Base-by-base conservation (phyloP, 257 asterid genomes). In the Solanum lignicaule region DNA sequence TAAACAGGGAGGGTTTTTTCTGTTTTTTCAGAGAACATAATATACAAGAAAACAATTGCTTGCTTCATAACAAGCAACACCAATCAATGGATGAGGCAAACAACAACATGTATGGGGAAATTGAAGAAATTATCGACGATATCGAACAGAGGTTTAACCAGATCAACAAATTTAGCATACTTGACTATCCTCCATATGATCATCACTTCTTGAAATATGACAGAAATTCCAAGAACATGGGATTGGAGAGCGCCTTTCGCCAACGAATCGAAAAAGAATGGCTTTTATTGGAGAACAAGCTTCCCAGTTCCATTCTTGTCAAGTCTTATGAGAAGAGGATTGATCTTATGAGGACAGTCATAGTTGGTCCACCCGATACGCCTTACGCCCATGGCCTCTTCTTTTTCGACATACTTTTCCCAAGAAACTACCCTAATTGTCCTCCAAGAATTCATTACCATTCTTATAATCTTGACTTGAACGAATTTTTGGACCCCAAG, bases 281-380 rank as follows among this genome's bases (percentile, higher is more conserved):
- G 65, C n/a, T 55, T 55, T 55, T 55, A 55, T 6, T 18, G n/a
- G 65, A 55, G 65, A 55, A 55, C 15, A 78, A 76, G 41, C 84
- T 81, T 20, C 91, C 92, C 2, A 73, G 83, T 29, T 89, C 90
- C 85, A 75, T 87, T 55, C 87, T 87, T 73, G 69, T 91, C 2
- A 58, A 89, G 86, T 87, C 83, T 2, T 91, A 88, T 29, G 55
- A 62, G 27, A 14, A 27, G 12, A 78, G 92, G 86, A 84, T 68
- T 83, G 91, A 91, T 39, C 91, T 92, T 13, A 91, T 92, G 92
- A 87, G 93, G 71, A 89, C 90, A 20, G 90, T 84, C 55, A 73
- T 92, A 41, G 14, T 87, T 27, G 93, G 89, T n/a, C 92, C 93
- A 10, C 87, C 85, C 0, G 20, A 29, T 27, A 86, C 86, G 1